Percentiles rank a stretch among this genome's conserved stretches.
These are phyloP conservation scores for Solanum neorickii DNA, from an alignment of 257 asterid genomes.

Conservation along the genomic window DNA sequence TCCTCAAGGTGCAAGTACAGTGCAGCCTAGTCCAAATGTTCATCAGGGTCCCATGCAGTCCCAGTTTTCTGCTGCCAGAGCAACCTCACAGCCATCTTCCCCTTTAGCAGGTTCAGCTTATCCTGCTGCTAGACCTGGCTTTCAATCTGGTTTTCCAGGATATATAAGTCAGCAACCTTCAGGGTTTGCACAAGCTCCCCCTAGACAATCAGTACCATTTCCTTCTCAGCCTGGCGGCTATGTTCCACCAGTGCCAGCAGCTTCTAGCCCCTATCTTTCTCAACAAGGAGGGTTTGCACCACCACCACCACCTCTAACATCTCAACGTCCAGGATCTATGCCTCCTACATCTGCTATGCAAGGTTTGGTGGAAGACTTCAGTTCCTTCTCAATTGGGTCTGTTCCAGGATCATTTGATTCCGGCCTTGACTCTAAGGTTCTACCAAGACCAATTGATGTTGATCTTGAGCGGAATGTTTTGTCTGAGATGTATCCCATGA, in stretches of 20 bases:
- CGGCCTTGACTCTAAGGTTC: slow-evolving; percentile 43
- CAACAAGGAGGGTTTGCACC: slow-evolving; percentile 57
- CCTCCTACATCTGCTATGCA: slow-evolving; percentile 40
- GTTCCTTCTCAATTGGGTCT: slow-evolving; percentile 66
- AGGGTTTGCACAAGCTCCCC: slow-evolving; percentile 37
- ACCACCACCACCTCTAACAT: slow-evolving; percentile 38
- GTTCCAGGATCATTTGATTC: slow-evolving; percentile 63
- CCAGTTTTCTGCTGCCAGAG: slow-evolving; percentile 26
- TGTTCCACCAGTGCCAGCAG: slow-evolving; percentile 33
- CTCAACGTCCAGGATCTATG: slow-evolving; percentile 30
- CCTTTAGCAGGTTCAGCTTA: slow-evolving; percentile 42
- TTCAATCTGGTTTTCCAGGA: slow-evolving; percentile 57
- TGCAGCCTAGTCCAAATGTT: slow-evolving; percentile 25
- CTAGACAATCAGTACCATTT: slow-evolving; percentile 26
- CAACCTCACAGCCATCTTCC: slow-evolving; percentile 53
- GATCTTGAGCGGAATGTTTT: slow-evolving; percentile 42
- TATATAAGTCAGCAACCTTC: slow-evolving; percentile 45
- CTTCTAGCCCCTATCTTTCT: slow-evolving; percentile 20
- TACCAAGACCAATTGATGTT: slow-evolving; percentile 77
- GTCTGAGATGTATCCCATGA: slow-evolving; percentile 50
- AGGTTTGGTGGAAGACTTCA: slow-evolving; percentile 70
- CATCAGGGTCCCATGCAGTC: slow-evolving; percentile 26
- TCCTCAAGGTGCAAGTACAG: slow-evolving; percentile 37
- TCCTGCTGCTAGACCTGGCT: slow-evolving; percentile 38
- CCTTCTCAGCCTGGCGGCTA: slow-evolving; percentile 48